Base-by-base conservation (phyloP, 768 basidiomycete species). In the Lepiota venenata region DNA sequence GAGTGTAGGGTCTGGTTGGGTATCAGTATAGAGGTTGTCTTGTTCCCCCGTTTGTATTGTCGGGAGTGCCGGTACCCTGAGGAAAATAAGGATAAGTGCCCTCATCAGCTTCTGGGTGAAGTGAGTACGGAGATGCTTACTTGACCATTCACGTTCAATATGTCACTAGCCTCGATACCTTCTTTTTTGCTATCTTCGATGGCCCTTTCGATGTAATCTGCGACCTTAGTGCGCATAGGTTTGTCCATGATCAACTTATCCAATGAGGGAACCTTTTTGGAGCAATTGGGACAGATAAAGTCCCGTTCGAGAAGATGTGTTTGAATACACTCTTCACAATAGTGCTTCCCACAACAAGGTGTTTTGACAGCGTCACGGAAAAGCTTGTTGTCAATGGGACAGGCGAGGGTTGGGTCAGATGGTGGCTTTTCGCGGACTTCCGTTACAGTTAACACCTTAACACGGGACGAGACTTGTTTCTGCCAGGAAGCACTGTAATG, bases 261-360 rank as follows among this genome's bases (percentile, higher is more conserved):
- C 63, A 98, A 73, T 35, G 90, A 93, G 2, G 87, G 79, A 56
- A 98, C 83, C 73, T 89, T 93, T 70, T 87, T 87, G 58, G 83
- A 79, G 69, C 97, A 98, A 60, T 85, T 84, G 7, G 93, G 95
- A 71, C 96, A 98, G 54, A 88, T 74, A 69, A 98, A 98, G 74
- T 97, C 94, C 70, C 91, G 85, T 69, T 98, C 96, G 59, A 96
- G 81, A 47, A 99, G 77, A 70, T 95, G 81, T 40, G 91, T 93
- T 69, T 95, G 91, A 58, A 99, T 91, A 73, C 96, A 98, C 69
- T 98, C 96, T 71, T 98, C 95, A 78, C 96, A 98, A 71, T 91
- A 99, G 11, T 81, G 64, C 39, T 87, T 91, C 61, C 82, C 83
- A 75, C 96, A 98, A 71, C 96, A 98, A 2, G 97, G 96, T 2